Base-by-base conservation (phyloP, 768 basidiomycete genomes). In the Phanerochaete carnosa region DNA sequence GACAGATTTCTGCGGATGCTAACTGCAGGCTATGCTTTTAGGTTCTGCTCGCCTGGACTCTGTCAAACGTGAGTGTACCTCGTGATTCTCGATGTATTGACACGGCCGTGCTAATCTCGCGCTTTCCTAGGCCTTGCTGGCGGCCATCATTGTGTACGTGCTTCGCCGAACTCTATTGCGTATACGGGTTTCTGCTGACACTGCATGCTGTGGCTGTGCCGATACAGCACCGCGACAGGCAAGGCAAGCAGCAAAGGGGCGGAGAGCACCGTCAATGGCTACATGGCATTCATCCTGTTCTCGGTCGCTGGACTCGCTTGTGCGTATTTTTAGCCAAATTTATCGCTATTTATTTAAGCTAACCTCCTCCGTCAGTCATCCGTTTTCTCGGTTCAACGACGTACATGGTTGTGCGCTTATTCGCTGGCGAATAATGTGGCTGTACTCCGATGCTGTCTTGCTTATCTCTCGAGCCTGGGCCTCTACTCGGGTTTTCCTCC, bases 271-370 rank as follows among this genome's bases (percentile, higher is more conserved):
- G 90, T 94, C 2, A 86, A 85, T 58, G 92, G 92, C 1, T 96
- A 96, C 70, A 90, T 96, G 88, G 83, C 88, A 16, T 93, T 95
- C 71, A 77, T 97, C 61, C 73, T 98, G 58, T 95, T 88, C 75
- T 92, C 92, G 0, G 93, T 96, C 47, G 91, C 90, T 5, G 87
- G 91, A 13, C 83, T 97, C 43, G 93, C 94, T 13, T 79, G 94
- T 96, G 68, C 74, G 94, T 82, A n/a, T 30, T 45, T n/a, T n/a
- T n/a, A n/a, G n/a, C n/a, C n/a, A n/a, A n/a, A n/a, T n/a, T n/a
- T n/a, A n/a, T n/a, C n/a, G n/a, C n/a, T n/a, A n/a, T n/a, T n/a
- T n/a, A n/a, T n/a, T n/a, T n/a, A n/a, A n/a, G n/a, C n/a, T n/a
- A n/a, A 19, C 43, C 54, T 33, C 23, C 15, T 30, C 13, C 23